Conservation (phyloP, 2,329 filamentous ascomycete genomes). For the Aquanectria penicillioides region DNA sequence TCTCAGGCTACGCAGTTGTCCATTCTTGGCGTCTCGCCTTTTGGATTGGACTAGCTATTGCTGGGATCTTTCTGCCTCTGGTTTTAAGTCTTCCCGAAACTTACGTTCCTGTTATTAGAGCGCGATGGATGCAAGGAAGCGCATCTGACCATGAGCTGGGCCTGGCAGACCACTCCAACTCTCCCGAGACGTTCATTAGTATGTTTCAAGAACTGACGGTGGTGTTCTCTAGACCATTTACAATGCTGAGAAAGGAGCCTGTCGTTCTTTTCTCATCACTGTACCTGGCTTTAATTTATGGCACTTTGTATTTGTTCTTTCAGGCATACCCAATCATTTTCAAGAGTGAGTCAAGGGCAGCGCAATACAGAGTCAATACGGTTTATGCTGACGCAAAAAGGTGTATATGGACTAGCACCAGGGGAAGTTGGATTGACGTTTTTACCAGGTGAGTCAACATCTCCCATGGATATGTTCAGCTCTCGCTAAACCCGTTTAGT, state of each 20-base stretch:
- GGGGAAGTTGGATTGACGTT: slow-evolving; percentile 4
- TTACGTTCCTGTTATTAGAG: slow-evolving; percentile 24
- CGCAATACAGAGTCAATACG: too few species aligned
- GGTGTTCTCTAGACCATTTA: slow-evolving; percentile 18
- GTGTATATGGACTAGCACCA: slow-evolving; percentile 9
- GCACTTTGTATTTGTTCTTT: slow-evolving; percentile 33
- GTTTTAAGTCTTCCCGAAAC: slow-evolving; percentile 45
- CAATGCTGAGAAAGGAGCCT: slow-evolving; percentile 26
- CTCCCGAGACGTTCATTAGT: too few species aligned
- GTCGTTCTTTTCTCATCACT: slow-evolving; percentile 26
- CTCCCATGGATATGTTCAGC: too few species aligned
- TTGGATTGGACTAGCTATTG: slow-evolving; percentile 43
- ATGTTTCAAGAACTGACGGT: slow-evolving; percentile 6
- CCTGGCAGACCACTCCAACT: not conserved
- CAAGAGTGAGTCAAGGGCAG: slow-evolving; percentile 14
- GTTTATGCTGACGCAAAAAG: not conserved
- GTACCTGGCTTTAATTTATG: slow-evolving; percentile 28
- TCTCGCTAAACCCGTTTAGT: not conserved
- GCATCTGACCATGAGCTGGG: not conserved
- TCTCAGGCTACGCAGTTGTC: slow-evolving; percentile 53
- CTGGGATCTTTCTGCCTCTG: slow-evolving; percentile 42
- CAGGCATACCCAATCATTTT: slow-evolving; percentile 35
- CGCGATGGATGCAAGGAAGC: not conserved
- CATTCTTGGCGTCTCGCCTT: slow-evolving; percentile 59
- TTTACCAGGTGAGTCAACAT: slow-evolving; percentile 6